A percentile compares a stretch with the other conserved stretches of the same genome.
phyloP scores from a whole-genome alignment of 768 basidiomycete genomes.

The Kwoniella mangroviensis region DNA sequence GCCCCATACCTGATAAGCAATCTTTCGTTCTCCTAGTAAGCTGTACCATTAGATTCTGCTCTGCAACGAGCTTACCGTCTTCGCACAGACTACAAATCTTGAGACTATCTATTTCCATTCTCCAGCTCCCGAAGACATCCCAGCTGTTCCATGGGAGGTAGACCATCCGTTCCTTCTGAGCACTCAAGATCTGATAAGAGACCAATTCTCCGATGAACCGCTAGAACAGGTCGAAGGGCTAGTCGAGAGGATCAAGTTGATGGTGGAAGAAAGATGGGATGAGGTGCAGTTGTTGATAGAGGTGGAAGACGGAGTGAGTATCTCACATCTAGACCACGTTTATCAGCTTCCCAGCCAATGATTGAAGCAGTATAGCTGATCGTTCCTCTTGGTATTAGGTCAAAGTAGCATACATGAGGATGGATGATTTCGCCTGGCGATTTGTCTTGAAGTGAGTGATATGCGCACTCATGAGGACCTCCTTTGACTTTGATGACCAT shows the following conservation, averaged over 20 bases:
- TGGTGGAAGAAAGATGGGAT: conserved; percentile 31
- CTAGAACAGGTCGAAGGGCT: conserved; percentile 23
- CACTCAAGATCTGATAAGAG: conserved; percentile 15
- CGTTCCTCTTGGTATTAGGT: neutral
- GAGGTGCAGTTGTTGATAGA: conserved; percentile 32
- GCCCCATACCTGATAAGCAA: conserved; percentile 30
- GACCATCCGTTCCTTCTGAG: conserved; percentile 6
- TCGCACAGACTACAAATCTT: conserved; percentile 12
- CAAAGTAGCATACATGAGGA: conserved; percentile 7
- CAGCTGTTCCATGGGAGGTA: conserved; percentile 12
- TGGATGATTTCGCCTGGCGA: conserved; percentile 35
- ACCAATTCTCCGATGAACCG: conserved; percentile 24
- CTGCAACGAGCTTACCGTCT: neutral
- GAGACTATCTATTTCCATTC: conserved; percentile 7
- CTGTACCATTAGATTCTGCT: neutral
- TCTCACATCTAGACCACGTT: neutral
- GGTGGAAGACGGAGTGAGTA: conserved; percentile 38
- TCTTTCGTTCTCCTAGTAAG: conserved; percentile 43
- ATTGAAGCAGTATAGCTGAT: too few species aligned
- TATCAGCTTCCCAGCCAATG: too few species aligned
- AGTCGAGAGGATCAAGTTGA: conserved; percentile 20
- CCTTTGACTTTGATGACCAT: neutral
- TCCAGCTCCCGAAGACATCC: neutral
- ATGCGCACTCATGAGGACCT: neutral
- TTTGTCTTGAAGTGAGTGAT: conserved; percentile 34